A percentile compares a stretch with the other conserved stretches of the same genome.
Evolutionary conservation across 2,329 filamentous ascomycete species (phyloP).

Genomic region (Blumeriella jaapii): DNA sequence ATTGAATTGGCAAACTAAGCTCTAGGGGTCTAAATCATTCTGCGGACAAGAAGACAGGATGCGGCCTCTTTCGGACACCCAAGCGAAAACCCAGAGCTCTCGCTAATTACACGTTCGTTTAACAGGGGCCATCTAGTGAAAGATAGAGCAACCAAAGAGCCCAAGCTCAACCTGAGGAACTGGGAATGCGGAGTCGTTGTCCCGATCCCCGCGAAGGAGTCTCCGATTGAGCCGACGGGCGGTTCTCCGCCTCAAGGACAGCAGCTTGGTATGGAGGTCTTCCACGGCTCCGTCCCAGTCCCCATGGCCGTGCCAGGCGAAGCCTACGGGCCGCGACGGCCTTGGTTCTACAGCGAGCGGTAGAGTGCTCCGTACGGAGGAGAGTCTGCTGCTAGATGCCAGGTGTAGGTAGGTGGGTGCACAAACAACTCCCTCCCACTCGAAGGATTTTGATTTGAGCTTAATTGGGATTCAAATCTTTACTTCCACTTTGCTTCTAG

Average conservation of each 20-base stretch:
- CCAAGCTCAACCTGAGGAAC: conserved; percentile 76
- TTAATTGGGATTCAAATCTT: too few species aligned
- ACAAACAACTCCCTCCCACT: too few species aligned
- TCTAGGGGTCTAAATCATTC: too few species aligned
- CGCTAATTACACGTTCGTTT: neutral
- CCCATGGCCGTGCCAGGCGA: conserved; percentile 52
- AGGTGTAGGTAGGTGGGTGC: too few species aligned
- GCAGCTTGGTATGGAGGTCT: conserved; percentile 33
- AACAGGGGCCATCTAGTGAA: conserved; percentile 65
- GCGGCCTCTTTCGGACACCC: too few species aligned
- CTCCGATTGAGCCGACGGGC: neutral
- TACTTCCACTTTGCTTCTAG: too few species aligned
- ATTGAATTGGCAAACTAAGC: too few species aligned
- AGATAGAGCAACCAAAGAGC: conserved; percentile 52
- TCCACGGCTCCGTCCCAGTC: conserved; percentile 45
- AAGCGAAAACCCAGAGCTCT: neutral
- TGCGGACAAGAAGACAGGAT: too few species aligned
- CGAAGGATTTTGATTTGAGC: too few species aligned
- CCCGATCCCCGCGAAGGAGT: conserved; percentile 33
- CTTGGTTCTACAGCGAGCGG: conserved; percentile 22
- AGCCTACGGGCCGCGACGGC: conserved; percentile 21
- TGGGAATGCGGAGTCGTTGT: conserved; percentile 81
- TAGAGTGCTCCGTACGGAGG: too few species aligned
- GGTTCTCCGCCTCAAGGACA: too few species aligned
- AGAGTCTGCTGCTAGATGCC: too few species aligned